Percentiles rank a stretch among this genome's conserved stretches.
Evolutionary conservation across 2,329 filamentous ascomycete species (phyloP).

Genomic region (Penicillium sp.): DNA sequence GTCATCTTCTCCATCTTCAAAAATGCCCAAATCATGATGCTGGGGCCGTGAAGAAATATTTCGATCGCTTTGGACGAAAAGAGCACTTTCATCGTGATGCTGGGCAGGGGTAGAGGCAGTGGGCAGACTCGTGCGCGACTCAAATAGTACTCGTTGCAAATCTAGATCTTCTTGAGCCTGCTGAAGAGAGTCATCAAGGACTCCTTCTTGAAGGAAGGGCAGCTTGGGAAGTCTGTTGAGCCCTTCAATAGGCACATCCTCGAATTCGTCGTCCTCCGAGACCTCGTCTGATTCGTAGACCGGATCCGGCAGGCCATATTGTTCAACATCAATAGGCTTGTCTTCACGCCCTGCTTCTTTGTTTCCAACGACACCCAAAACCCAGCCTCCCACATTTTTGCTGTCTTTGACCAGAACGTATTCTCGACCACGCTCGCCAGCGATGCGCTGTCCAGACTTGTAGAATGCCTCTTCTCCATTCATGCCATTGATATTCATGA

Average conservation of each 20-base stretch:
- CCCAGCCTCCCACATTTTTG: constrained; percentile 93
- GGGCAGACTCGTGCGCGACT: constrained; percentile 33
- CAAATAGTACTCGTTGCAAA: constrained; percentile 52
- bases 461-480: constrained; percentile 72
- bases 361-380: constrained; percentile 86
- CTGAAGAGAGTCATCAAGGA: constrained; percentile 40
- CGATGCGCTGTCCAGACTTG: constrained; percentile 56
- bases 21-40: constrained; percentile 53
- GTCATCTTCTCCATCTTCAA: constrained; percentile 65
- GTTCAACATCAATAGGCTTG: constrained; percentile 91
- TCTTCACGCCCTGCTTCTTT: constrained; percentile 77
- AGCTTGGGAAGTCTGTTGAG: constrained; percentile 78
- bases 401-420: constrained; percentile 97
- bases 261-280: constrained; percentile 75
- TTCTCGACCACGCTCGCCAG: constrained; percentile 81
- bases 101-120: not conserved
- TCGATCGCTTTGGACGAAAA: constrained; percentile 57
- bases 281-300: constrained; percentile 62
- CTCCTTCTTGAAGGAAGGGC: constrained; percentile 42
- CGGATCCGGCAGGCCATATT: constrained; percentile 50
- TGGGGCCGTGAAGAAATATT: constrained; percentile 30
- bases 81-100: constrained; percentile 51
- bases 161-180: constrained; percentile 41
- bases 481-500: constrained; percentile 96
- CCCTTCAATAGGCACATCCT: constrained; percentile 90